Conservation (phyloP, 768 basidiomycete species). For the Boletus tomentosulus region DNA sequence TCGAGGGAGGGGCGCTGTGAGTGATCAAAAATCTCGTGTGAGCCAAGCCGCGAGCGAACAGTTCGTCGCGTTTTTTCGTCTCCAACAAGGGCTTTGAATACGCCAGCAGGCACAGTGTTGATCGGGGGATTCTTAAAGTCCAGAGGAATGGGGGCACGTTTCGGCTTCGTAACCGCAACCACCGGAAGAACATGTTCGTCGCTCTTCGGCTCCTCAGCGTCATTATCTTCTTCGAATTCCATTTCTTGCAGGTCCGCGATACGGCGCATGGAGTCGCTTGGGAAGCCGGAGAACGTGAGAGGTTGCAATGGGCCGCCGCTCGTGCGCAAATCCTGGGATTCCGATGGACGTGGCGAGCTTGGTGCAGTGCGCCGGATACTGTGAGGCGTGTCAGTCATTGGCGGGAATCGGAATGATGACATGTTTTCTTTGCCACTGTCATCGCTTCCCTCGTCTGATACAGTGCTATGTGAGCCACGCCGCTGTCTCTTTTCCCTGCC, state of each 20-base stretch:
- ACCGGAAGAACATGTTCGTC: conserved; percentile 16
- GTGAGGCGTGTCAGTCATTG: conserved; percentile 45
- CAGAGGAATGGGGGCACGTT: conserved; percentile 72
- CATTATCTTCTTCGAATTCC: conserved; percentile 6
- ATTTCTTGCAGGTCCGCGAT: conserved; percentile 9
- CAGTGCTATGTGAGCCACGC: conserved; percentile 40
- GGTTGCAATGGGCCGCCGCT: conserved; percentile 32
- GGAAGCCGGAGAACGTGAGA: conserved; percentile 68
- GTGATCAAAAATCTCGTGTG: conserved; percentile 70
- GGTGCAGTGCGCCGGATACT: conserved; percentile 46
- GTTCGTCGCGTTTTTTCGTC: conserved; percentile 67
- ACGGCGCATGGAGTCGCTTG: conserved; percentile 32
- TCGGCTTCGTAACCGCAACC: conserved; percentile 34
- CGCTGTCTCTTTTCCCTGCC: conserved; percentile 81
- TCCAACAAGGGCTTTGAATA: conserved; percentile 74
- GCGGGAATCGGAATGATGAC: conserved; percentile 75
- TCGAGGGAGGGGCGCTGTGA: conserved; percentile 71
- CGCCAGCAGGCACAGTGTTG: conserved; percentile 79
- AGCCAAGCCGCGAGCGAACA: conserved; percentile 74
- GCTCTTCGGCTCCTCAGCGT: conserved; percentile 9
- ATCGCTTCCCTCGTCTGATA: conserved; percentile 34
- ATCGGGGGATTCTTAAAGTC: conserved; percentile 68
- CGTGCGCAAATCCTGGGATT: conserved; percentile 18
- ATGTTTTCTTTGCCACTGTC: conserved; percentile 59
- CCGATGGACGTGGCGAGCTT: conserved; percentile 33